phyloP scores from a whole-genome alignment of 2,329 filamentous ascomycete genomes.

The Cordyceps farinosa region DNA sequence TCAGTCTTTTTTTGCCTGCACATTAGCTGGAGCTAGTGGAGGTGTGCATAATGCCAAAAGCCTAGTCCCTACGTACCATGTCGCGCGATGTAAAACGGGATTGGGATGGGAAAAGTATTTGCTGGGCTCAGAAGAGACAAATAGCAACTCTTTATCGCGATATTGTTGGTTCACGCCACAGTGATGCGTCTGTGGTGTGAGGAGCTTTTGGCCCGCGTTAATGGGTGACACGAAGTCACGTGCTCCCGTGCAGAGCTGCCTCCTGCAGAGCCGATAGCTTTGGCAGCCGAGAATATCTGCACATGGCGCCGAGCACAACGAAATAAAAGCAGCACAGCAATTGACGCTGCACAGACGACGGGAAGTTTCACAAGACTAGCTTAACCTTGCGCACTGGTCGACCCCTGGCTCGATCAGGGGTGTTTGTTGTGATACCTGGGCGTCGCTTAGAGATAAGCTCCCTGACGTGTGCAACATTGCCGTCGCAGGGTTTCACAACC shows the following conservation, averaged over 20 bases:
- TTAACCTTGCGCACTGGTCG: neutral
- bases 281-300: neutral
- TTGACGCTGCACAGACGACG: neutral
- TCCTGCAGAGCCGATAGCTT: neutral
- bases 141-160: neutral
- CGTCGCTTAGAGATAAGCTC: neutral
- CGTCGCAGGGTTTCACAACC: neutral
- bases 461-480: constrained; percentile 7
- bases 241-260: constrained; percentile 3
- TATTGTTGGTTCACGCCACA: neutral
- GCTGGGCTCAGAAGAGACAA: neutral
- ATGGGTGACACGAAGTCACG: constrained; percentile 16
- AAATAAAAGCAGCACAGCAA: neutral
- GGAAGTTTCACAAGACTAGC: neutral
- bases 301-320: neutral
- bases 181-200: neutral
- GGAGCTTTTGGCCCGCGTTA: constrained; percentile 7
- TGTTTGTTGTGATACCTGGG: neutral
- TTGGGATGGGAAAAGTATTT: neutral
- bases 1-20: constrained; percentile 19
- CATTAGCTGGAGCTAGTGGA: constrained; percentile 4
- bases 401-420: neutral
- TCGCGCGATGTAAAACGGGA: neutral
- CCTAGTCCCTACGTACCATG: constrained; percentile 4
- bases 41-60: neutral